Evolutionary conservation across 371 early-diverging fungal species (phyloP).

Genomic region (Paraphysoderma sedebokerense): DNA sequence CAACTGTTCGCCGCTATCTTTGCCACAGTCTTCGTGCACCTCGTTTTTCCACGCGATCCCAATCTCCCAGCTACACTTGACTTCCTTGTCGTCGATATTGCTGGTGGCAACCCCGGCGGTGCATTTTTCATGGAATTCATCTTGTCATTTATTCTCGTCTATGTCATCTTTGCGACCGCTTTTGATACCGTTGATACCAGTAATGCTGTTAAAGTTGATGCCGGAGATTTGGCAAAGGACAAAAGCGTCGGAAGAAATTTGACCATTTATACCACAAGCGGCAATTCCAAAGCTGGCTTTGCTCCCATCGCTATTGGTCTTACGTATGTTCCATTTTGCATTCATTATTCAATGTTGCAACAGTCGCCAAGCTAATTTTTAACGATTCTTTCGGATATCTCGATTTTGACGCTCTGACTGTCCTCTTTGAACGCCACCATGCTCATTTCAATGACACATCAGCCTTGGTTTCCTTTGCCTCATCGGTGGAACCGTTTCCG

Average conservation of each 20-base stretch:
- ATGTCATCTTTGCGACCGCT: constrained; percentile 53
- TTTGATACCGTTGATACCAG: constrained; percentile 46
- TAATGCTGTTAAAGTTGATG: constrained; percentile 23
- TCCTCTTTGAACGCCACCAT: no score
- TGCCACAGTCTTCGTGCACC: constrained; percentile 27
- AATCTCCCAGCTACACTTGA: constrained; percentile 12
- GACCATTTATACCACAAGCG: constrained; percentile 41
- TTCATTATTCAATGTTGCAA: no score
- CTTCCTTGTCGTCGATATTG: constrained; percentile 21
- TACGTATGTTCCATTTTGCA: no score
- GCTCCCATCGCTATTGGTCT: constrained; percentile 41
- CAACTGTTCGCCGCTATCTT: constrained; percentile 39
- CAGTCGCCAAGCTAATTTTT: no score
- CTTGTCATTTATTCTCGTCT: constrained; percentile 48
- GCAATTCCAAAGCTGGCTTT: constrained; percentile 38
- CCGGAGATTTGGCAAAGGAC: constrained; percentile 7
- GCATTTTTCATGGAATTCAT: constrained; percentile 40
- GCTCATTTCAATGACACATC: no score
- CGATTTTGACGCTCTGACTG: no score
- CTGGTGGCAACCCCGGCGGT: constrained; percentile 11
- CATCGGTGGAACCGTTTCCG: constrained; percentile 39
- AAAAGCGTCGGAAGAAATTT: constrained; percentile 18
- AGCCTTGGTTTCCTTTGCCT: constrained; percentile 50
- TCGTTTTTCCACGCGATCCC: constrained; percentile 28
- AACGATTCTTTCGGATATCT: no score